Evolutionary conservation across 2,329 filamentous ascomycete species (phyloP).

Genomic region (Fusarium bulbicola): DNA sequence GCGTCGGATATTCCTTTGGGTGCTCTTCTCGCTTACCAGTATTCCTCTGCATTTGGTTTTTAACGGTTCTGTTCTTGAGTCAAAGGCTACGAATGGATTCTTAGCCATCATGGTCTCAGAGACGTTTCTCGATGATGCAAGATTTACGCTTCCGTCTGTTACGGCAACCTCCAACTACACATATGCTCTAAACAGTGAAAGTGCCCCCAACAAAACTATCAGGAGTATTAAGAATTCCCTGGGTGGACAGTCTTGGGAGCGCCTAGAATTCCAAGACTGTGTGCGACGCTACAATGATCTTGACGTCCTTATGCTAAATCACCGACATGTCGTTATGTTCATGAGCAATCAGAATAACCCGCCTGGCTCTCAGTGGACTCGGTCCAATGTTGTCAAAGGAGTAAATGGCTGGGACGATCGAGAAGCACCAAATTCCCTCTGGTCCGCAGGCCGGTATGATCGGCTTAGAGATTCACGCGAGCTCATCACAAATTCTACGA

Average conservation of each 20-base stretch:
- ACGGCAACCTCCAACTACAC: not conserved
- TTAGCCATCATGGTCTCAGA: not conserved
- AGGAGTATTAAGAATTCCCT: not conserved
- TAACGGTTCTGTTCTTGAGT: not conserved
- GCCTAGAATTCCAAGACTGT: not conserved
- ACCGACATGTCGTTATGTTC: not conserved
- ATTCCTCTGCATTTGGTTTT: not conserved
- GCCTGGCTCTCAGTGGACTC: not conserved
- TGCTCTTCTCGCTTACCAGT: not conserved
- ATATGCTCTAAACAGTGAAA: too few species aligned
- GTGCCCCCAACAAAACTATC: not conserved
- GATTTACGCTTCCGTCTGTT: not conserved
- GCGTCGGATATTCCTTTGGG: not conserved
- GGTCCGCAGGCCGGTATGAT: not conserved
- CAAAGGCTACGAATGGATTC: not conserved
- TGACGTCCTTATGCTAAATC: not conserved
- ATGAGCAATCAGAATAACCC: not conserved
- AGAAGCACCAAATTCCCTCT: not conserved
- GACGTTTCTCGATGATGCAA: not conserved
- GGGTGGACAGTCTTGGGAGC: not conserved
- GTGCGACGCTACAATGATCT: not conserved
- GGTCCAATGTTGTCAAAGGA: not conserved
- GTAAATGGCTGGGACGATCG: not conserved
- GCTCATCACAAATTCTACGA: not conserved
- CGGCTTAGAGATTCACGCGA: not conserved